Conservation (phyloP, 306 rosid species). For the Acacia acuminata region DNA sequence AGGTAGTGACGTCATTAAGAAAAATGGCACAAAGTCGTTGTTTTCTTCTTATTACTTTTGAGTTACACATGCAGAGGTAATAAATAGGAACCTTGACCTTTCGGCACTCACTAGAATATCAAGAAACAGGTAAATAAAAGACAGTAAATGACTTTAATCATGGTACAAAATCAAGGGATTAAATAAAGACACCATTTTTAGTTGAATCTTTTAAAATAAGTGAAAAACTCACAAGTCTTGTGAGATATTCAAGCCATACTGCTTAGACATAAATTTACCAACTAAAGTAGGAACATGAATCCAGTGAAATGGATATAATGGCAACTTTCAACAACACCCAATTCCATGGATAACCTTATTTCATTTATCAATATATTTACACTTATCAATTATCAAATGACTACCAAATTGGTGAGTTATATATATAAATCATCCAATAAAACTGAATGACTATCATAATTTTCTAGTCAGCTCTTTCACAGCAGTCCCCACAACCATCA, state of each 20-base stretch:
- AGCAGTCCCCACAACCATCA: constrained; percentile 12
- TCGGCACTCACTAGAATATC: background rate
- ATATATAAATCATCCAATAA: constrained; percentile 1
- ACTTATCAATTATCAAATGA: constrained; percentile 22
- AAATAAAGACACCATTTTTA: background rate
- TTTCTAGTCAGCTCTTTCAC: constrained; percentile 11
- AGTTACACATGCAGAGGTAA: background rate
- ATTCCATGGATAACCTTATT: constrained; percentile 4
- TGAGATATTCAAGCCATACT: background rate
- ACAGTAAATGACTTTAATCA: background rate
- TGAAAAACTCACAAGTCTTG: background rate
- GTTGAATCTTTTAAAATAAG: background rate
- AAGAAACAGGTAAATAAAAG: background rate
- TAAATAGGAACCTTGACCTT: background rate
- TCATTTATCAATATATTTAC: background rate
- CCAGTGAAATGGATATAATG: background rate
- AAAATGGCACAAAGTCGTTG: background rate
- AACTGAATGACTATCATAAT: constrained; percentile 10
- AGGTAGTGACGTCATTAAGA: background rate
- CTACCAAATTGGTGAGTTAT: background rate
- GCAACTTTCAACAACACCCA: constrained; percentile 8
- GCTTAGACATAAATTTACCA: constrained; percentile 24
- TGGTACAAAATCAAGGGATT: background rate
- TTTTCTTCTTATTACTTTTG: background rate
- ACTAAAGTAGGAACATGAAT: constrained; percentile 27